These are phyloP conservation scores for Cynara cardunculus DNA, from an alignment of 129 eudicot species.

Conservation along the genomic window DNA sequence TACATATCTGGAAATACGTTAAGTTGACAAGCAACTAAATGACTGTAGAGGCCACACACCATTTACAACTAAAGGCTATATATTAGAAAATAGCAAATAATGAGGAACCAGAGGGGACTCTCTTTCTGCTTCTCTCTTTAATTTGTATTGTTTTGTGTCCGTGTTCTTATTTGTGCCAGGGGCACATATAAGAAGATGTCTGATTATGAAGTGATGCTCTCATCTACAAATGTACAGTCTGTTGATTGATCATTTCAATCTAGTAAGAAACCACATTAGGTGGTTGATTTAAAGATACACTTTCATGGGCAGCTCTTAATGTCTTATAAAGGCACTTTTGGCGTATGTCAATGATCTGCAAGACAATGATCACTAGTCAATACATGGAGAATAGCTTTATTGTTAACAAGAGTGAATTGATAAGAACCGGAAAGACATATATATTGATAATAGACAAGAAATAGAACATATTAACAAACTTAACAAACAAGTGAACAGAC, in stretches of 20 bases:
- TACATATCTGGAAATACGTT: conserved; percentile 68
- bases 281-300: conserved; percentile 61
- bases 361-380: conserved; percentile 9
- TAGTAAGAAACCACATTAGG: not conserved
- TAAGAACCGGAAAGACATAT: not conserved
- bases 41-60: not conserved
- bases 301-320: conserved; percentile 84
- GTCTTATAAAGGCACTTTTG: conserved; percentile 78
- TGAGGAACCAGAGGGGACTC: not conserved
- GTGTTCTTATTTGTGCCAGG: too few species aligned
- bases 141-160: too few species aligned
- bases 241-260: not conserved
- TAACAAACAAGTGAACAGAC: not conserved
- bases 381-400: not conserved
- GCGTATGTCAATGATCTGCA: conserved; percentile 78
- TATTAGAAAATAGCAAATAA: not conserved
- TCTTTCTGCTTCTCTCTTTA: too few species aligned
- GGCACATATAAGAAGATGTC: not conserved
- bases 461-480: not conserved
- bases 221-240: not conserved
- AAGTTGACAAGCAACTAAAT: conserved; percentile 22
- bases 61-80: not conserved
- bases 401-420: not conserved
- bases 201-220: not conserved
- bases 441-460: not conserved